Evolutionary conservation across 306 rosid genomes (phyloP), one percentile per base, ranked within the genome.

Genomic region (Datisca glomerata): DNA sequence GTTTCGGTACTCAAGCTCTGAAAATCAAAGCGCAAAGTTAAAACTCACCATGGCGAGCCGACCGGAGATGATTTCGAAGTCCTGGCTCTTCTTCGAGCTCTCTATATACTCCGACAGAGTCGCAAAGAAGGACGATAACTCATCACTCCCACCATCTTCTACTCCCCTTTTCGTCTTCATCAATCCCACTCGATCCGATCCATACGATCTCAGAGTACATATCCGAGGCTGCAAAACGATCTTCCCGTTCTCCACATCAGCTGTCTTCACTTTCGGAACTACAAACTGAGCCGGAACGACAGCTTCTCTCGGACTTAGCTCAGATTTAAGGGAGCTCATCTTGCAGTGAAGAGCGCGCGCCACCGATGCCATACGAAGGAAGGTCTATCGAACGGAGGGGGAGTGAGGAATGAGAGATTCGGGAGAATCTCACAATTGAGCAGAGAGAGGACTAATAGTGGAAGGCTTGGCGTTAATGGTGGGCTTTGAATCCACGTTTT

Each of bases 21-120:
- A n/a, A n/a, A n/a, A n/a, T n/a, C n/a, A n/a, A n/a, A n/a, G n/a
- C n/a, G n/a, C n/a, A n/a, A n/a, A n/a, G n/a, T 7, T 34, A 17
- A 7, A n/a, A 49, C 59, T 57, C 56, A 86, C 98, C 96, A 89
- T 89, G n/a, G 96, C 96, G 10, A 89, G 79, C 14, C 96, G 83
- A 32, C 98, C 98, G 9, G 93, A 89, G 65, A 89, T 63, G 67
- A 61, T 84, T 59, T 89, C 98, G 41, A 89, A 89, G 34, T 84
- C 98, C 4, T 78, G 84, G 58, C 95, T 89, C 47, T 70, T 81
- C 74, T 66, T 75, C n/a, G 85, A 70, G 58, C 84, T 89, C 34
- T 89, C 92, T 0, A 89, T 75, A 21, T 89, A 89, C 22, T 89
- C 78, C 0, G 93, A 84, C 18, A 89, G 64, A 17, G 73, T 75